A percentile compares a stretch with the other conserved stretches of the same genome.
Evolutionary conservation across 345 rosid genomes (phyloP).

Genomic region (Arabidopsis arenosa): DNA sequence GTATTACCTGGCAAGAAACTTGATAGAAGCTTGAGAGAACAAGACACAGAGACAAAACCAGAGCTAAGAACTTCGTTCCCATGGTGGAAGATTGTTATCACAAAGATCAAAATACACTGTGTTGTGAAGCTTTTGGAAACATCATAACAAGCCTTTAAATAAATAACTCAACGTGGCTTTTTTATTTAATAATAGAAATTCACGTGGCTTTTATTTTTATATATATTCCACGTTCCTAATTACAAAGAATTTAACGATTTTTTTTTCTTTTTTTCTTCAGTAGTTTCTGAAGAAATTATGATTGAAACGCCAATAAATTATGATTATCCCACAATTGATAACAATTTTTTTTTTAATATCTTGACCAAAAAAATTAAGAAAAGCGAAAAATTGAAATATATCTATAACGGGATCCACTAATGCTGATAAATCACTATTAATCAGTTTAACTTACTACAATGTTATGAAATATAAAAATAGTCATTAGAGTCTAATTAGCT

Average conservation of each 20-base stretch:
- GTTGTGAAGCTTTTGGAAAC: conserved; percentile 6
- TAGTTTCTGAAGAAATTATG: neutral
- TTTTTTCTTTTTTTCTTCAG: neutral
- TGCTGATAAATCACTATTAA: neutral
- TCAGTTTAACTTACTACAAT: neutral
- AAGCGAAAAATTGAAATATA: neutral
- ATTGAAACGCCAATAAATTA: neutral
- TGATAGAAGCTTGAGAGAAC: conserved; percentile 30
- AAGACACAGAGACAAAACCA: conserved; percentile 40
- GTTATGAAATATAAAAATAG: neutral
- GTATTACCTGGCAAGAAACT: conserved; percentile 44
- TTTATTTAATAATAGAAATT: conserved; percentile 26
- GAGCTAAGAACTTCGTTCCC: conserved; percentile 43
- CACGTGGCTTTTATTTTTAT: conserved; percentile 40
- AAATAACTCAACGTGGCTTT: conserved; percentile 36
- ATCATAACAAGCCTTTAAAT: conserved; percentile 18
- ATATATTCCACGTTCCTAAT: conserved; percentile 17
- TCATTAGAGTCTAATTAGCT: neutral
- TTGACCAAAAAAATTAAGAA: neutral
- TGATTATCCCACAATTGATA: neutral
- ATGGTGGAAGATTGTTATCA: conserved; percentile 28
- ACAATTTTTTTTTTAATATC: neutral
- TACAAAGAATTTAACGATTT: conserved; percentile 7
- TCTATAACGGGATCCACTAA: neutral
- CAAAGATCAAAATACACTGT: conserved; percentile 25